A percentile compares a stretch with the other conserved stretches of the same genome.
Conservation (phyloP, 306 rosid species). For the Pachyrhizus erosus region DNA sequence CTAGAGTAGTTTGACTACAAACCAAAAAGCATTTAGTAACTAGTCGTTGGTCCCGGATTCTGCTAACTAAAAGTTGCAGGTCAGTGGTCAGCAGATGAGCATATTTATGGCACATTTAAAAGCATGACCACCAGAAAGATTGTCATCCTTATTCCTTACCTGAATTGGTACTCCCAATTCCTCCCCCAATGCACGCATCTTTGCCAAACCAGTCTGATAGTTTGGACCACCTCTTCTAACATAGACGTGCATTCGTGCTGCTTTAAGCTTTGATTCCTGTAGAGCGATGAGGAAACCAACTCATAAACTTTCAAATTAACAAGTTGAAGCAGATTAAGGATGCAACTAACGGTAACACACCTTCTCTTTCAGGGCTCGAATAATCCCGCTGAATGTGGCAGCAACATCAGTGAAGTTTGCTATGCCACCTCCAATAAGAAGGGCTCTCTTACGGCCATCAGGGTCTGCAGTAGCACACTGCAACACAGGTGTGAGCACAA, state of each 20-base stretch:
- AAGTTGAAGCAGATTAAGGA: conserved; percentile 16
- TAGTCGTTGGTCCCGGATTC: conserved; percentile 3
- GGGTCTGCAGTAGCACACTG: conserved; percentile 91
- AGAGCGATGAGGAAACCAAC: conserved; percentile 7
- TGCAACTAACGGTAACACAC: conserved; percentile 42
- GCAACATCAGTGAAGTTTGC: conserved; percentile 95
- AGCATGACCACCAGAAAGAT: conserved; percentile 20
- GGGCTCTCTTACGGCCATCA: conserved; percentile 89
- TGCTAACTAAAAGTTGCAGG: conserved; percentile 1
- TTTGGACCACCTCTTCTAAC: conserved; percentile 96
- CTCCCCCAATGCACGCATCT: conserved; percentile 80
- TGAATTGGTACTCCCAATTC: conserved; percentile 84
- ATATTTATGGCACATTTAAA: not conserved
- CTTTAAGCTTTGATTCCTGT: conserved; percentile 83
- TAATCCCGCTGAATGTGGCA: conserved; percentile 82
- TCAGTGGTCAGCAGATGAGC: conserved; percentile 1
- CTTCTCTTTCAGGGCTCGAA: conserved; percentile 82
- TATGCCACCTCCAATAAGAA: conserved; percentile 90
- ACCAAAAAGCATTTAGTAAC: not conserved
- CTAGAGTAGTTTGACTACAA: not conserved
- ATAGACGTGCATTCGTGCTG: conserved; percentile 76
- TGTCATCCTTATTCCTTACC: conserved; percentile 54
- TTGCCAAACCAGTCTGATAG: conserved; percentile 79
- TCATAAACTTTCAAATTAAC: conserved; percentile 21
- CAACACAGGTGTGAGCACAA: conserved; percentile 41